A percentile compares a stretch with the other conserved stretches of the same genome.
phyloP scores from a whole-genome alignment of 2,329 filamentous ascomycete species.

The Tolypocladium tropicale region DNA sequence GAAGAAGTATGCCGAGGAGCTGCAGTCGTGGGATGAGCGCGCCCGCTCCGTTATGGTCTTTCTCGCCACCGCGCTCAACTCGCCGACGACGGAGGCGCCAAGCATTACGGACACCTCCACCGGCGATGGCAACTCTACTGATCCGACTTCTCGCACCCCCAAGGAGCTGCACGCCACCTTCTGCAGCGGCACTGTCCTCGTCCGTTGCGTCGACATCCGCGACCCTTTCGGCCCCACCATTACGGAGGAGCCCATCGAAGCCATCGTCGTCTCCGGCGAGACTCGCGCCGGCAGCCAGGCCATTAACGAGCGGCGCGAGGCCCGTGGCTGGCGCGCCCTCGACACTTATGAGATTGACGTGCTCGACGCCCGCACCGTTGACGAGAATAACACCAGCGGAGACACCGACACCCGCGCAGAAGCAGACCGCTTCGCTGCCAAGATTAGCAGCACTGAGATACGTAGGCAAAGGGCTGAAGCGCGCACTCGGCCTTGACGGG shows the following conservation, averaged over 20 bases:
- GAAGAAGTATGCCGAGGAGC: constrained; percentile 74
- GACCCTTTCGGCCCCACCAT: constrained; percentile 89
- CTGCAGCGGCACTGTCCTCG: constrained; percentile 46
- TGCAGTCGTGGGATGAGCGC: constrained; percentile 72
- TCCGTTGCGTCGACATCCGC: constrained; percentile 76
- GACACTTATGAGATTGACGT: constrained; percentile 86
- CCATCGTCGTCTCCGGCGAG: constrained; percentile 79
- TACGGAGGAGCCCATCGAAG: constrained; percentile 66
- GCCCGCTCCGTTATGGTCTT: constrained; percentile 63
- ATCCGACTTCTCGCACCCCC: neutral
- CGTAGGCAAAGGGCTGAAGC: constrained; percentile 36
- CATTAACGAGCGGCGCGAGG: constrained; percentile 72
- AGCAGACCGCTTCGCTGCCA: constrained; percentile 58
- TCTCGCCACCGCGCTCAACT: constrained; percentile 51
- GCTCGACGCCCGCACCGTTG: constrained; percentile 52
- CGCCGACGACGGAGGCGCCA: constrained; percentile 18
- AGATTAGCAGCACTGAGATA: constrained; percentile 89
- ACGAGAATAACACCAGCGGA: constrained; percentile 22
- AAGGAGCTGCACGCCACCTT: constrained; percentile 37
- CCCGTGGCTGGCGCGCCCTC: constrained; percentile 65
- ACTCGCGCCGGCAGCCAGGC: constrained; percentile 74
- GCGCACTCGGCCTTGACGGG: neutral
- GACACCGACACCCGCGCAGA: constrained; percentile 23
- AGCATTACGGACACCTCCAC: constrained; percentile 1
- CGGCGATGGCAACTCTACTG: neutral